phyloP scores from a whole-genome alignment of 805 yeast species.

The Hemisphaericaspora nanyangensis region DNA sequence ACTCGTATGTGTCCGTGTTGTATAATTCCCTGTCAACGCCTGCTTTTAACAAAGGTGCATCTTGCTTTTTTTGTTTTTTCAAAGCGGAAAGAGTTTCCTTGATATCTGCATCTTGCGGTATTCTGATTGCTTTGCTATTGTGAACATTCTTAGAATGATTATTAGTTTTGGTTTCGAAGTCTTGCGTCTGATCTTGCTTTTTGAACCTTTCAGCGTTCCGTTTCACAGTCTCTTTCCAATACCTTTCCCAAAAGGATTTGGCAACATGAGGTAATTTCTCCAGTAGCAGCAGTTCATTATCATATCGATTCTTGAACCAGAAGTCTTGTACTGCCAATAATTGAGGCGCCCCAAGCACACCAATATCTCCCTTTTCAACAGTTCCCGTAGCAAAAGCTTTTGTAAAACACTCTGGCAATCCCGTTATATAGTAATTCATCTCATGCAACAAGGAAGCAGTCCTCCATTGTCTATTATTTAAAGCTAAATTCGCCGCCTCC shows the following conservation, averaged over 20 bases:
- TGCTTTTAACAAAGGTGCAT: slow-evolving; percentile 1
- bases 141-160: slow-evolving; percentile 1
- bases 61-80: neutral
- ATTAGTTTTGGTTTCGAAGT: slow-evolving; percentile 11
- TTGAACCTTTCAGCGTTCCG: slow-evolving; percentile 35
- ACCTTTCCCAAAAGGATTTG: slow-evolving; percentile 48
- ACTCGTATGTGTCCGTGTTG: neutral
- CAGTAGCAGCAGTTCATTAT: slow-evolving; percentile 22
- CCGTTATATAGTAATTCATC: slow-evolving; percentile 53
- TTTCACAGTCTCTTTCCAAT: slow-evolving; percentile 44
- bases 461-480: slow-evolving; percentile 54
- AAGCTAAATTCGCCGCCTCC: slow-evolving; percentile 44
- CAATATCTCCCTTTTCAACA: slow-evolving; percentile 21
- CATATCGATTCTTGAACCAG: slow-evolving; percentile 50
- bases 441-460: slow-evolving; percentile 58
- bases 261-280: slow-evolving; percentile 31
- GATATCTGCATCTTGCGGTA: neutral
- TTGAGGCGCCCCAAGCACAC: slow-evolving; percentile 61
- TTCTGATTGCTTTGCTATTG: neutral
- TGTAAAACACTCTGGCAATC: slow-evolving; percentile 40
- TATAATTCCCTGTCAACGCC: slow-evolving; percentile 1
- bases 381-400: slow-evolving; percentile 44
- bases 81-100: slow-evolving; percentile 1
- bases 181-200: slow-evolving; percentile 34
- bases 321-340: slow-evolving; percentile 48